Conservation (phyloP, 164 flowering plant genomes). For the Magnolia kwangsiensis region DNA sequence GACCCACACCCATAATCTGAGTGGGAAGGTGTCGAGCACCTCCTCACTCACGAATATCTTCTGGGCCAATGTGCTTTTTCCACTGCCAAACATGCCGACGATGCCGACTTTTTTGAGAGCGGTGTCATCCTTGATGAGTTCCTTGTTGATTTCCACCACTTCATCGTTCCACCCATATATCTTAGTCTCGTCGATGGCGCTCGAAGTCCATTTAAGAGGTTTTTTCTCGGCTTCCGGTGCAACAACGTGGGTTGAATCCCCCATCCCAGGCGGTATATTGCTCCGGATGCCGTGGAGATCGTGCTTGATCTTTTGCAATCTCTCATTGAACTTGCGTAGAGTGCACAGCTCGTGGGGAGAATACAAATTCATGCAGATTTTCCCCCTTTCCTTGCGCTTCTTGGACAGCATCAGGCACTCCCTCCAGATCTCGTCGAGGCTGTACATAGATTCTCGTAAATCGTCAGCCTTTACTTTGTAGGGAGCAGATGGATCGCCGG, state of each 20-base stretch:
- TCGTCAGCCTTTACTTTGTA: no score
- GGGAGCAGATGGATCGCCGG: no score
- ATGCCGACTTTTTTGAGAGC: slow-evolving; percentile 4
- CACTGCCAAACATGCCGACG: slow-evolving; percentile 11
- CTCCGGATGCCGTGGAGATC: background rate
- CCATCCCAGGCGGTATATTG: background rate
- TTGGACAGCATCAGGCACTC: background rate
- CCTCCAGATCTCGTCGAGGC: background rate
- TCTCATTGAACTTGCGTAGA: background rate
- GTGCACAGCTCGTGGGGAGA: background rate
- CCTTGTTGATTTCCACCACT: background rate
- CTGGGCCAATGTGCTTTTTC: slow-evolving; percentile 12
- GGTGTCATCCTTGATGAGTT: background rate
- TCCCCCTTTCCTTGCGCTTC: background rate
- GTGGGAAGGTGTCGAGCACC: slow-evolving; percentile 1
- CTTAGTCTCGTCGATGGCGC: background rate
- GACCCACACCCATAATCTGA: slow-evolving; percentile 15
- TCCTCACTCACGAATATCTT: slow-evolving; percentile 10
- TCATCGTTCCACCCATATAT: slow-evolving; percentile 3
- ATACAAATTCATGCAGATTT: background rate
- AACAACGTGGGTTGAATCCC: background rate
- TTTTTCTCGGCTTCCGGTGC: background rate
- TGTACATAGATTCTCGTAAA: background rate
- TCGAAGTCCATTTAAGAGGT: background rate
- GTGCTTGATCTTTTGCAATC: background rate